Percentiles rank a stretch among this genome's conserved stretches.
phyloP scores from a whole-genome alignment of 345 rosid genomes.

The Turnera subulata region DNA sequence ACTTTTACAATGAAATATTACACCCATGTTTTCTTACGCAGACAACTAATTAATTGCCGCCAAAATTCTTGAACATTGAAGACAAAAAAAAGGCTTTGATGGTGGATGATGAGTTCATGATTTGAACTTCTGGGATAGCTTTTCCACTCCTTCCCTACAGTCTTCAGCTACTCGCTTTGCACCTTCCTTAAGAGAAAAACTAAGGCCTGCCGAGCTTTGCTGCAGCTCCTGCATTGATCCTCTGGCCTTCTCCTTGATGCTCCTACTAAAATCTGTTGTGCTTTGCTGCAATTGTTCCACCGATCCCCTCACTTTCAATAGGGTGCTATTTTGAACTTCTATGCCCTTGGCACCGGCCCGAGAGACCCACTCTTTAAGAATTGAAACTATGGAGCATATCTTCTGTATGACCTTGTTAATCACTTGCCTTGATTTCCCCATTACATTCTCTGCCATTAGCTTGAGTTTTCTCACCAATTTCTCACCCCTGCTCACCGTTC shows the following conservation, averaged over 20 bases:
- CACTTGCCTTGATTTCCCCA: conserved; percentile 47
- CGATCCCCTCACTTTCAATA: conserved; percentile 35
- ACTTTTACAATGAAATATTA: no score
- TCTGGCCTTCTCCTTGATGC: conserved; percentile 26
- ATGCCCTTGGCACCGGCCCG: conserved; percentile 18
- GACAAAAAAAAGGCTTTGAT: no score
- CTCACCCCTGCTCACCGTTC: conserved; percentile 55
- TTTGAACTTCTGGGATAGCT: conserved; percentile 62
- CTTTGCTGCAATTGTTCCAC: conserved; percentile 53
- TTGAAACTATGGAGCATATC: conserved; percentile 38
- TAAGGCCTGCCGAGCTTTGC: conserved; percentile 44
- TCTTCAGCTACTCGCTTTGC: conserved; percentile 56
- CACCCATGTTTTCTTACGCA: no score
- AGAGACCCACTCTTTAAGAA: conserved; percentile 40
- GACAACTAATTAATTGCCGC: no score
- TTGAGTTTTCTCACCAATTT: conserved; percentile 52
- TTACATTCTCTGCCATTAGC: conserved; percentile 45
- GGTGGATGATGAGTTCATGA: no score
- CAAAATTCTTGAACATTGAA: no score
- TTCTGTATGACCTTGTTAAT: conserved; percentile 45
- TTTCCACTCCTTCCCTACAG: conserved; percentile 59
- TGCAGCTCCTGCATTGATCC: conserved; percentile 50
- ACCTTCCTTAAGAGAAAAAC: conserved; percentile 48
- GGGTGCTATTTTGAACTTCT: conserved; percentile 15
- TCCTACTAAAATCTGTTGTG: conserved; percentile 34